Base-by-base conservation (phyloP, 768 basidiomycete genomes). In the Russula abietina region DNA sequence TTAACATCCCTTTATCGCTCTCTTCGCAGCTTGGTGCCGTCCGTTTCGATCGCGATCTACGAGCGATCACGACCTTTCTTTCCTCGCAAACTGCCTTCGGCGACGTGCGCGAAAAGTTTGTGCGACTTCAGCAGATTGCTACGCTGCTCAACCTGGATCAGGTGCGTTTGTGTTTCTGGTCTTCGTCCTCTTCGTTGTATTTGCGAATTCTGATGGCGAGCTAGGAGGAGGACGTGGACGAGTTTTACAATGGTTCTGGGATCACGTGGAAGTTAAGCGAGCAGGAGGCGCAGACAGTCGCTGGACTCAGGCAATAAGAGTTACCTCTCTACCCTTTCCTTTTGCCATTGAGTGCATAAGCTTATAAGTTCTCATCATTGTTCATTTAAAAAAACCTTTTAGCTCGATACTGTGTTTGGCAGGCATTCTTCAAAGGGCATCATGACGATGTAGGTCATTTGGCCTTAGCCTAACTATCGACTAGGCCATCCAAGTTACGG, bases 151-250 rank as follows among this genome's bases (percentile, higher is more conserved):
- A 97, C 73, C 77, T 98, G 46, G 94, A 97, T 70, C 78, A 75
- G 58, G 91, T 89, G 69, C 61, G 85, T 76, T 12, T 46, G 54
- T 64, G 36, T 16, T 39, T 39, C 16, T 55, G 12, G 12, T 36
- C n/a, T 24, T 57, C 36, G n/a, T n/a, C 54, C 26, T 33, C 26
- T 17, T 52, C 50, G 41, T 14, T 28, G 4, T 8, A 19, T 30
- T 9, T 22, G 26, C 19, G 19, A 32, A n/a, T 12, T 36, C 36
- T 36, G 36, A 36, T 36, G 26, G 6, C 26, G 36, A 10, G 30
- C n/a, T n/a, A 94, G 93, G 94, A 96, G 68, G 95, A 97, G 73
- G 92, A 94, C 68, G 86, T 94, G 5, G 90, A 95, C 66, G 92
- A 95, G 58, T 97, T 98, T 73, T 98, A 93, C 74, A 91, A 89